Base-by-base conservation (phyloP, 1,139 yeast species). In the Kazachstania sp. region DNA sequence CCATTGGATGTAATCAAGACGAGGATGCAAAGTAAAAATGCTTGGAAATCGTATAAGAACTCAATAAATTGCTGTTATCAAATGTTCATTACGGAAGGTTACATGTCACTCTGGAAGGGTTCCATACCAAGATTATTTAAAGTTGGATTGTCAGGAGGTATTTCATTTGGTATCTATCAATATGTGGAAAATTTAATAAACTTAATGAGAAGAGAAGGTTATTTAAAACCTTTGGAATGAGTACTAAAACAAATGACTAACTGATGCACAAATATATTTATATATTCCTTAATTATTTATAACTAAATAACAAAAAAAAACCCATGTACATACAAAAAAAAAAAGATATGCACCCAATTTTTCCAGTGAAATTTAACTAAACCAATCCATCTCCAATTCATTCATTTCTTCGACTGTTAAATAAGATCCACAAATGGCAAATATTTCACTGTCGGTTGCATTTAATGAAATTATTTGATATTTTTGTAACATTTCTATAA, bases 1-100 rank as follows among this genome's bases (percentile, higher is more conserved):
- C 98, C 98, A 0, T 70, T 92, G 20, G 98, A 92, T 68, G 88
- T 88, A 5, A 70, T 90, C 45, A 92, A 92, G 67, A 81, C 96
- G 1, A 78, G 95, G 61, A 79, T 88, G 78, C 97, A 90, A 65
- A 79, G 88, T 65, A 79, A 81, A 50, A 73, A 75, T 61, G 83
- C 66, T 2, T 57, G 59, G 52, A 58, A 82, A 12, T 72, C 77
- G 50, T 66, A 73, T 31, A 77, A 77, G 45, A 90, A 86, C 63
- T 73, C 87, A 8, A 67, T 87, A 54, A 71, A 81, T 38, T 84
- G 96, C 49, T 83, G 88, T 2, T 86, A 82, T 63, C 71, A 79
- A 54, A 73, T 86, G 7, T 83, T 84, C 55, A 69, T 80, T 19
- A 78, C 77, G 47, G 95, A 87, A 54, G 90, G 95, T 0, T 60